These are phyloP conservation scores for Aleurites moluccanus DNA, from an alignment of 441 rosid species.

Conservation along the genomic window DNA sequence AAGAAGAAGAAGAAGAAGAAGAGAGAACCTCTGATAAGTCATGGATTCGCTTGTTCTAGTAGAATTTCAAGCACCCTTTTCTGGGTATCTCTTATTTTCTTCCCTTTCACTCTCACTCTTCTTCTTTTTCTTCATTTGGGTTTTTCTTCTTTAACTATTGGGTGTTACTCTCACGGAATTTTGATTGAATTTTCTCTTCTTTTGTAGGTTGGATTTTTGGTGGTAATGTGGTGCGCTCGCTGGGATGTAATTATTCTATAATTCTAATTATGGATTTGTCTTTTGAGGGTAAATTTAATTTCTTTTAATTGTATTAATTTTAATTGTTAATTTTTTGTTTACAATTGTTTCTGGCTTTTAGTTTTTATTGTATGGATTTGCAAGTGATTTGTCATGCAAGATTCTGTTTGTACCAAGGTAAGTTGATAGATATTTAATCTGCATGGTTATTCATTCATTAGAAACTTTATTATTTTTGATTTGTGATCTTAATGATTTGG, in stretches of 20 bases:
- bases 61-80: constrained; percentile 40
- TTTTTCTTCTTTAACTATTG: constrained; percentile 12
- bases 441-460: constrained; percentile 17
- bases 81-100: constrained; percentile 36
- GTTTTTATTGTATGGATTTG: constrained; percentile 28
- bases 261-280: constrained; percentile 44
- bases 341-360: constrained; percentile 22
- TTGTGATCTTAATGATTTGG: constrained; percentile 21
- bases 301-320: background rate
- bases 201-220: constrained; percentile 55
- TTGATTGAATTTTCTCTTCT: constrained; percentile 7
- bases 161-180: constrained; percentile 4
- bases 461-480: background rate
- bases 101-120: constrained; percentile 20
- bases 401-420: constrained; percentile 16
- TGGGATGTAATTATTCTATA: constrained; percentile 27
- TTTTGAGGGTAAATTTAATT: constrained; percentile 40
- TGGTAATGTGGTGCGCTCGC: constrained; percentile 58
- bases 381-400: constrained; percentile 9
- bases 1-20: background rate
- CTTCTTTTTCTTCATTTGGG: constrained; percentile 15
- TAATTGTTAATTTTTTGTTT: background rate
- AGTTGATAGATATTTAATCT: constrained; percentile 21
- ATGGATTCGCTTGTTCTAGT: constrained; percentile 46
- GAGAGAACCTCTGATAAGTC: constrained; percentile 21